phyloP scores from a whole-genome alignment of 2,329 filamentous ascomycete genomes.

The Pseudogymnoascus sp. region DNA sequence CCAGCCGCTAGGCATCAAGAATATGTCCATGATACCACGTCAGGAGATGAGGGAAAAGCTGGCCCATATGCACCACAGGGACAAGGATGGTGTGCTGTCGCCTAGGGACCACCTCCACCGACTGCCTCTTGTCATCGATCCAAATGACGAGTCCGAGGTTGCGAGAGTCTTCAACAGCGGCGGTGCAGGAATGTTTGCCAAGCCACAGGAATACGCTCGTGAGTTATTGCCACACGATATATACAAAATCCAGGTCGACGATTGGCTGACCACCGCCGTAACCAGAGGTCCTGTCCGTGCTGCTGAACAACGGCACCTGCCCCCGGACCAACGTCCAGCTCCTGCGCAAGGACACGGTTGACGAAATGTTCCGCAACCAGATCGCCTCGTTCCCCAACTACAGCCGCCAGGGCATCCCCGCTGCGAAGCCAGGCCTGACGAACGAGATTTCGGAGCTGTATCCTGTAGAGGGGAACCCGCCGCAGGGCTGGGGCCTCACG shows the following conservation, averaged over 20 bases:
- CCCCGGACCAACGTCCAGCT: slow-evolving; percentile 48
- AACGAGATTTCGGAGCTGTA: slow-evolving; percentile 45
- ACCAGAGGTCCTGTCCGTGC: slow-evolving; percentile 48
- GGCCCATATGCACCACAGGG: slow-evolving; percentile 45
- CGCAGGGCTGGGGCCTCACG: slow-evolving; percentile 57
- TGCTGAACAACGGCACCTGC: slow-evolving; percentile 57
- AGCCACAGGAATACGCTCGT: slow-evolving; percentile 50
- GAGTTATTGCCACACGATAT: slow-evolving; percentile 37
- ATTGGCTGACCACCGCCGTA: neutral
- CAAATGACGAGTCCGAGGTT: slow-evolving; percentile 8
- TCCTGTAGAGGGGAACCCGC: slow-evolving; percentile 30
- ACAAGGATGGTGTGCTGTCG: slow-evolving; percentile 36
- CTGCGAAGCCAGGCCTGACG: slow-evolving; percentile 41
- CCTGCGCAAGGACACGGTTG: slow-evolving; percentile 50
- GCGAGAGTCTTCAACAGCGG: slow-evolving; percentile 44
- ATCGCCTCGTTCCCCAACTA: slow-evolving; percentile 48
- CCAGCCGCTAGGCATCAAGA: slow-evolving; percentile 16
- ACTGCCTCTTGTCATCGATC: slow-evolving; percentile 11
- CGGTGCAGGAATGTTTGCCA: slow-evolving; percentile 54
- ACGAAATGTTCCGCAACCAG: slow-evolving; percentile 58
- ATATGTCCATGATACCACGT: slow-evolving; percentile 26
- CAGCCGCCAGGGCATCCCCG: slow-evolving; percentile 36
- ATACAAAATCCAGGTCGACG: neutral
- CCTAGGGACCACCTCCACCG: slow-evolving; percentile 16
- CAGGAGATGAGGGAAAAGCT: slow-evolving; percentile 46